Percentiles rank a stretch among this genome's conserved stretches.
Conservation (phyloP, 768 basidiomycete genomes). For the Paxillus rubicundulus region DNA sequence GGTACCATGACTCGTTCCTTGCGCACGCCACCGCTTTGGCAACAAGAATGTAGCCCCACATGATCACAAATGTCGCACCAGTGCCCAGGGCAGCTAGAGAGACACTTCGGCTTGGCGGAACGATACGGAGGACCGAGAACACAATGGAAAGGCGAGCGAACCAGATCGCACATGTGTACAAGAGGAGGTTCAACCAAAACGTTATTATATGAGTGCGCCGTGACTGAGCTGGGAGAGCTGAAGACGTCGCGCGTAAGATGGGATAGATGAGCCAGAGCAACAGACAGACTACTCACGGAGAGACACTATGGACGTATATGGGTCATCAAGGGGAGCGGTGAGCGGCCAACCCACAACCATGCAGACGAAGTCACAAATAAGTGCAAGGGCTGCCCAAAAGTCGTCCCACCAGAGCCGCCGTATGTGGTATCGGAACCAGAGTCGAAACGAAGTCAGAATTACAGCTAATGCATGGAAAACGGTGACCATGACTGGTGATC, state of each 20-base stretch:
- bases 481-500: slow-evolving; percentile 15
- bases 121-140: slow-evolving; percentile 23
- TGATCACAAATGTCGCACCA: slow-evolving; percentile 8
- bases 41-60: slow-evolving; percentile 20
- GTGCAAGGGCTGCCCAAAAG: slow-evolving; percentile 21
- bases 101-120: slow-evolving; percentile 15
- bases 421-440: slow-evolving; percentile 24
- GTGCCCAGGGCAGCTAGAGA: background rate
- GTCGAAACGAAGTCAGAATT: slow-evolving; percentile 23
- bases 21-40: slow-evolving; percentile 41
- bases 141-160: slow-evolving; percentile 26
- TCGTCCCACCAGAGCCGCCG: slow-evolving; percentile 31
- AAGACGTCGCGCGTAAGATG: slow-evolving; percentile 23
- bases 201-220: slow-evolving; percentile 16
- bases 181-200: slow-evolving; percentile 20
- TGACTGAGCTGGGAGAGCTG: slow-evolving; percentile 16
- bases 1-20: slow-evolving; percentile 39
- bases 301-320: slow-evolving; percentile 7
- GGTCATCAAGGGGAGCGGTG: slow-evolving; percentile 27
- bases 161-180: slow-evolving; percentile 26
- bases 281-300: slow-evolving; percentile 11
- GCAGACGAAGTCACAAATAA: slow-evolving; percentile 9
- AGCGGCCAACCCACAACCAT: slow-evolving; percentile 14
- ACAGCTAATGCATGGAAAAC: slow-evolving; percentile 20
- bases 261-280: background rate